Conservation (phyloP, 352 stramenopile species). For the Phytophthora pistaciae region DNA sequence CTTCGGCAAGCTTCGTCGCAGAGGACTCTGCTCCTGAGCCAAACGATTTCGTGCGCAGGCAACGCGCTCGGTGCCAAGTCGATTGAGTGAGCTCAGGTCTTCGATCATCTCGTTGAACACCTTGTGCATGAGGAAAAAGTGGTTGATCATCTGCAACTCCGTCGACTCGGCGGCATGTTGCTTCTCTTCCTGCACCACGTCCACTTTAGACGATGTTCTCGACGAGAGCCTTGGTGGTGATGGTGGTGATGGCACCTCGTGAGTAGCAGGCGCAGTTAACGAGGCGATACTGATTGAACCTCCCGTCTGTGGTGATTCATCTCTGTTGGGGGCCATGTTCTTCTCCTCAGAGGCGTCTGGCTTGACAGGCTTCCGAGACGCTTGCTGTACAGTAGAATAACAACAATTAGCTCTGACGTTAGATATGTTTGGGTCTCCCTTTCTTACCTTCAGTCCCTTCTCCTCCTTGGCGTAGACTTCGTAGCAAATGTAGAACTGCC, state of each 20-base stretch:
- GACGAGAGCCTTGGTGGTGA: neutral
- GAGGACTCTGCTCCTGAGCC: neutral
- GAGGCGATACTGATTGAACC: neutral
- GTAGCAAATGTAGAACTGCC: constrained; percentile 74
- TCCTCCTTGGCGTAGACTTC: constrained; percentile 48
- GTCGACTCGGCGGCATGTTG: constrained; percentile 12
- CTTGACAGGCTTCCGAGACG: constrained; percentile 13
- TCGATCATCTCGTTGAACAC: constrained; percentile 55
- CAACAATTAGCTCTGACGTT: no score
- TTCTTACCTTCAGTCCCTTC: constrained; percentile 40
- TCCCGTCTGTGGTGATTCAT: neutral
- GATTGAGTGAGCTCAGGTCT: constrained; percentile 54
- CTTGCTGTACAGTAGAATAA: constrained; percentile 4
- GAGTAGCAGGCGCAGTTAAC: neutral
- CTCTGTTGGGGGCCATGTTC: neutral
- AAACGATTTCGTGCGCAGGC: constrained; percentile 14
- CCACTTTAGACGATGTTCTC: neutral
- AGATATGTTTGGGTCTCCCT: neutral
- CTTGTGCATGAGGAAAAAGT: constrained; percentile 57
- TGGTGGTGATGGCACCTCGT: neutral
- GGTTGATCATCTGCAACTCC: constrained; percentile 52
- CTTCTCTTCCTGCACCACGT: neutral
- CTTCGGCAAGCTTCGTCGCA: constrained; percentile 1
- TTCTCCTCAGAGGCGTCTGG: neutral
- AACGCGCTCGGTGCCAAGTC: constrained; percentile 38